A percentile compares a stretch with the other conserved stretches of the same genome.
phyloP scores from a whole-genome alignment of 2,329 filamentous ascomycete genomes.

The Paramyrothecium roridum region DNA sequence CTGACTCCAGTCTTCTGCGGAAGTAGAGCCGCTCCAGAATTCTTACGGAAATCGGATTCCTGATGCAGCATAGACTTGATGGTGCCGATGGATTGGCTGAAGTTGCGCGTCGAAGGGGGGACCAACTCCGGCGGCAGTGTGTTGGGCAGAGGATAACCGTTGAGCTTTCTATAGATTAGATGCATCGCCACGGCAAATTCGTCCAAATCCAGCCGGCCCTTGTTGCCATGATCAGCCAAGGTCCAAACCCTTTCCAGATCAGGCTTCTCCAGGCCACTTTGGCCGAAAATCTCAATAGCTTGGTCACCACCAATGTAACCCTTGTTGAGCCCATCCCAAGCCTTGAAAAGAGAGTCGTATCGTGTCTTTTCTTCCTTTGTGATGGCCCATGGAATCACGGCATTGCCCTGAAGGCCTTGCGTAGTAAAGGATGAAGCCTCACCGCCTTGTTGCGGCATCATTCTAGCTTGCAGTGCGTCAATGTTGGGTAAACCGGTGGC shows the following conservation, averaged over 20 bases:
- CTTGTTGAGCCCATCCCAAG: constrained; percentile 93
- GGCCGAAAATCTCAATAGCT: constrained; percentile 94
- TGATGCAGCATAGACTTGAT: constrained; percentile 87
- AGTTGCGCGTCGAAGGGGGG: constrained; percentile 89
- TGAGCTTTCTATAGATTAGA: constrained; percentile 94
- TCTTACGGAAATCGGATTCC: constrained; percentile 87
- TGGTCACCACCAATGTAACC: constrained; percentile 89
- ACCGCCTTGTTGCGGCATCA: constrained; percentile 96
- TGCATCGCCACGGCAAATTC: constrained; percentile 99
- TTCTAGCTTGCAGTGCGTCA: constrained; percentile 83
- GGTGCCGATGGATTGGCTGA: constrained; percentile 88
- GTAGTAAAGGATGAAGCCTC: constrained; percentile 82
- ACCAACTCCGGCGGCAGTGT: constrained; percentile 88
- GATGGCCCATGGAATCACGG: constrained; percentile 95
- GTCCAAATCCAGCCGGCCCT: constrained; percentile 89
- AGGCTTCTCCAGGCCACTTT: constrained; percentile 87
- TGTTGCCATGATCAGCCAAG: constrained; percentile 87
- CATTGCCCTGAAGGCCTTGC: constrained; percentile 84
- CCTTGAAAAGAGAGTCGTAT: constrained; percentile 91
- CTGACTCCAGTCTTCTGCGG: constrained; percentile 98
- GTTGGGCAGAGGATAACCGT: constrained; percentile 88
- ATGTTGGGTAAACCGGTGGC: constrained; percentile 89
- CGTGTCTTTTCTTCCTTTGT: constrained; percentile 98
- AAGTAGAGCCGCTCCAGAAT: constrained; percentile 82
- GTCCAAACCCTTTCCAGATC: constrained; percentile 96